phyloP scores from a whole-genome alignment of 202 grass and related monocot species.

The Schoenoplectus triqueter region DNA sequence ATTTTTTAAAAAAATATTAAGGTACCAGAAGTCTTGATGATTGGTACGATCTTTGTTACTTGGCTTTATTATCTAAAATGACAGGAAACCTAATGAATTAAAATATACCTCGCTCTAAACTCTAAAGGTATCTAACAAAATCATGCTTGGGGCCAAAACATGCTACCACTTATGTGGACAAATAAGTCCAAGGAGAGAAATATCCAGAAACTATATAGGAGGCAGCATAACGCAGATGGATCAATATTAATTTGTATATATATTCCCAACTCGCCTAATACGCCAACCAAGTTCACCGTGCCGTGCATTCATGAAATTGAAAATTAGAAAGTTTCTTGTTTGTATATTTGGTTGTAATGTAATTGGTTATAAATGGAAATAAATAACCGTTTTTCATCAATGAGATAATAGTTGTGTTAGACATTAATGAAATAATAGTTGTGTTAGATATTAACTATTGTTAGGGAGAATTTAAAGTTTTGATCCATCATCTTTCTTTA shows the following conservation, averaged over 20 bases:
- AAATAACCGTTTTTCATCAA: too few species aligned
- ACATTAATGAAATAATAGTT: neutral
- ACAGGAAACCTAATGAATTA: neutral
- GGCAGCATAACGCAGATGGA: neutral
- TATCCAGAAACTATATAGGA: too few species aligned
- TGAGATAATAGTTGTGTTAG: too few species aligned
- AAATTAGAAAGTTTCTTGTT: neutral
- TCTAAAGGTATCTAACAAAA: neutral
- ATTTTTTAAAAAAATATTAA: neutral
- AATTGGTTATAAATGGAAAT: neutral
- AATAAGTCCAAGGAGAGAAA: neutral
- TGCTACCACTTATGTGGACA: neutral
- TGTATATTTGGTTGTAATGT: neutral
- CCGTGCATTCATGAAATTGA: neutral
- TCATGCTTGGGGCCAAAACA: slow-evolving; percentile 19
- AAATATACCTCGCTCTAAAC: neutral
- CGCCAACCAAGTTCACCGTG: neutral
- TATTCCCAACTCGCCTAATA: neutral
- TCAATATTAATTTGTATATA: neutral
- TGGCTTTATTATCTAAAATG: slow-evolving; percentile 26
- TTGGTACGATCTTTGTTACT: slow-evolving; percentile 14
- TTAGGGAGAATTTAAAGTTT: too few species aligned
- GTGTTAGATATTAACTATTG: too few species aligned
- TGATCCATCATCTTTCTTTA: too few species aligned
- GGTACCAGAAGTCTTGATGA: neutral